Evolutionary conservation across 164 flowering plant species (phyloP).

Genomic region (Magnolia changhungtana): DNA sequence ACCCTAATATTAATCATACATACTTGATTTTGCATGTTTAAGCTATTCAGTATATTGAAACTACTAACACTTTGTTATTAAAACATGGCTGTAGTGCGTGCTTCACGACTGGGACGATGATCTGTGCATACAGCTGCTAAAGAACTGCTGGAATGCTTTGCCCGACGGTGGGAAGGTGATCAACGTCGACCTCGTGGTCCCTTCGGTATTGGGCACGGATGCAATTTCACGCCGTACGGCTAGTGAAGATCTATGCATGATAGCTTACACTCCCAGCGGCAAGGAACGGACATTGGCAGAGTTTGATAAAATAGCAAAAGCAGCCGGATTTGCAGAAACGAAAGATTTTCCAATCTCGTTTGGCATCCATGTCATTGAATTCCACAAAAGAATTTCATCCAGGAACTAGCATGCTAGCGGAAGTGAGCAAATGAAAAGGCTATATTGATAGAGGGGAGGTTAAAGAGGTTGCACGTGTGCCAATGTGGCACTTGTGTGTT

Average conservation of each 20-base stretch:
- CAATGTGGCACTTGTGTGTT: too few relatives aligned
- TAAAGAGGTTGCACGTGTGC: too few relatives aligned
- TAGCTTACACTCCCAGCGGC: conserved; percentile 15
- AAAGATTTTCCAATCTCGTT: conserved; percentile 1
- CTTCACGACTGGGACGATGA: conserved; percentile 38
- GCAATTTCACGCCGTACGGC: conserved; percentile 1
- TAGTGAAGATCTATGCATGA: conserved; percentile 20
- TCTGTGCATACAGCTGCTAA: conserved; percentile 26
- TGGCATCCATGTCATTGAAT: conserved; percentile 22
- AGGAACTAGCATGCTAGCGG: too few relatives aligned
- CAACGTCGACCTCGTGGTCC: conserved; percentile 26
- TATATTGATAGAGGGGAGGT: too few relatives aligned
- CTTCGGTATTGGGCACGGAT: conserved; percentile 18
- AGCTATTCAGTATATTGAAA: too few relatives aligned
- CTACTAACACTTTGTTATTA: too few relatives aligned
- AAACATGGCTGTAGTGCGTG: conserved; percentile 2
- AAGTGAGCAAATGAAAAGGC: too few relatives aligned
- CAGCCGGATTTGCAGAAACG: conserved; percentile 23
- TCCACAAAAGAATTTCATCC: conserved; percentile 15
- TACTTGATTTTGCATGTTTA: too few relatives aligned
- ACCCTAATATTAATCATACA: too few relatives aligned
- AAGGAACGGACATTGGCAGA: conserved; percentile 31
- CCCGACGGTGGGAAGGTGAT: conserved; percentile 36
- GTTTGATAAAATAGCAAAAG: conserved; percentile 20
- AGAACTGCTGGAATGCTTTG: conserved; percentile 32